These are phyloP conservation scores for Kluyveromyces nonfermentans DNA, from an alignment of 805 yeast species.

Conservation along the genomic window DNA sequence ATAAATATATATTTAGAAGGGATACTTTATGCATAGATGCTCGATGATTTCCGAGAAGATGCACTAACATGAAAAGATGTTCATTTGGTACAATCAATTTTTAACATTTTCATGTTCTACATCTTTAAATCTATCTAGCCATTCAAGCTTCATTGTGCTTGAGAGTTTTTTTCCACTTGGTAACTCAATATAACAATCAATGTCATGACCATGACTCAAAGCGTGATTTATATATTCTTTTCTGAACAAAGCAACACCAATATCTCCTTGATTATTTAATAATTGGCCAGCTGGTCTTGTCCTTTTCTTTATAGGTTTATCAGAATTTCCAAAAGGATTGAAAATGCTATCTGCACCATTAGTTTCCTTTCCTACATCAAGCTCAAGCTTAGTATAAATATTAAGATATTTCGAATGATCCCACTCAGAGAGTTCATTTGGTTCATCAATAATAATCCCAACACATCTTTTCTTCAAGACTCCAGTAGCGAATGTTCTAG, in stretches of 20 bases:
- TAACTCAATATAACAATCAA: conserved; percentile 26
- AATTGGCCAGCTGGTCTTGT: conserved; percentile 53
- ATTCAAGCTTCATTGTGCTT: background rate
- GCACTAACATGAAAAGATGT: too few species aligned
- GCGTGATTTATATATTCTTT: conserved; percentile 33
- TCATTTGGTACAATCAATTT: background rate
- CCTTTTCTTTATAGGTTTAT: conserved; percentile 20
- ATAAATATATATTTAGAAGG: background rate
- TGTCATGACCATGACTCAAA: conserved; percentile 17
- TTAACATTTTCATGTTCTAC: background rate
- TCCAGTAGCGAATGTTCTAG: conserved; percentile 77
- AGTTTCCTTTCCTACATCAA: background rate
- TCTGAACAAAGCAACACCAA: conserved; percentile 58
- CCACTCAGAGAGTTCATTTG: conserved; percentile 1
- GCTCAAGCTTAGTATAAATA: background rate
- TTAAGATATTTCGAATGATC: conserved; percentile 3
- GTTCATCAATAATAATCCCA: conserved; percentile 41
- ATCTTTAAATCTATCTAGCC: conserved; percentile 2
- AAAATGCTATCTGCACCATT: conserved; percentile 3
- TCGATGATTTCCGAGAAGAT: too few species aligned
- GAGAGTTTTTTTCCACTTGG: conserved; percentile 13
- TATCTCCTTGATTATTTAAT: conserved; percentile 43
- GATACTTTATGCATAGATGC: background rate
- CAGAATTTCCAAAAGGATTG: conserved; percentile 35
- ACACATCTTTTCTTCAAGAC: conserved; percentile 72